Evolutionary conservation across 345 rosid species (phyloP).

Genomic region (Geranium rotundifolium): DNA sequence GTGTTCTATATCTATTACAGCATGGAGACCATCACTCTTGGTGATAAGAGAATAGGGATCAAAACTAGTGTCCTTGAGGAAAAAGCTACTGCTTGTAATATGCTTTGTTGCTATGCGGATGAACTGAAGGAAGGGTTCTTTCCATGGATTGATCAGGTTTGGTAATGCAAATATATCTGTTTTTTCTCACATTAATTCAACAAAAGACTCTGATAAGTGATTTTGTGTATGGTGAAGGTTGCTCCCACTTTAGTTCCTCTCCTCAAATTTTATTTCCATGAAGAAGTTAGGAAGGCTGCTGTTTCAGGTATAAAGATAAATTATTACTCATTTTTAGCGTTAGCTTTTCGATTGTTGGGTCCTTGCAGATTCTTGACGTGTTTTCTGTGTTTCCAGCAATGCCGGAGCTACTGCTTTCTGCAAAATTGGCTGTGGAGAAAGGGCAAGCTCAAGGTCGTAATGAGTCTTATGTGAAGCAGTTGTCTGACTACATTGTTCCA

Average conservation of each 20-base stretch:
- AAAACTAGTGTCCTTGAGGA: slow-evolving; percentile 97
- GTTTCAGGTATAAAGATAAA: slow-evolving; percentile 64
- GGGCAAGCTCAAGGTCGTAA: slow-evolving; percentile 79
- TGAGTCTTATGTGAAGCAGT: slow-evolving; percentile 78
- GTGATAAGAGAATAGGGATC: too few species aligned
- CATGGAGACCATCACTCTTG: slow-evolving; percentile 99
- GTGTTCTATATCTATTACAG: slow-evolving; percentile 23
- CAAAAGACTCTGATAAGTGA: slow-evolving; percentile 6
- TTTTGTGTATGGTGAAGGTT: slow-evolving; percentile 40
- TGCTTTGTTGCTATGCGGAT: slow-evolving; percentile 98
- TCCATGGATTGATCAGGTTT: slow-evolving; percentile 98
- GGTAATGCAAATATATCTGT: slow-evolving; percentile 6
- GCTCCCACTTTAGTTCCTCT: slow-evolving; percentile 93
- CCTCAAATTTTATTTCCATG: too few species aligned
- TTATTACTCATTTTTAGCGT: slow-evolving; percentile 4
- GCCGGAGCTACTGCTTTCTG: slow-evolving; percentile 95
- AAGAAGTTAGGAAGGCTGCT: slow-evolving; percentile 99
- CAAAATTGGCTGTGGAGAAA: slow-evolving; percentile 91
- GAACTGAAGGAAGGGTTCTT: slow-evolving; percentile 98
- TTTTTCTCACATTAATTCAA: slow-evolving; percentile 2
- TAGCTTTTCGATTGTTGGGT: background rate
- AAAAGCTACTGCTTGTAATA: slow-evolving; percentile 98
- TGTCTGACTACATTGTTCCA: slow-evolving; percentile 88
- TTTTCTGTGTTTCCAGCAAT: slow-evolving; percentile 44
- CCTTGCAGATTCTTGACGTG: slow-evolving; percentile 1